Percentiles rank a stretch among this genome's conserved stretches.
Evolutionary conservation across 2,329 filamentous ascomycete genomes (phyloP).

Genomic region (Rhynchosporium graminicola): DNA sequence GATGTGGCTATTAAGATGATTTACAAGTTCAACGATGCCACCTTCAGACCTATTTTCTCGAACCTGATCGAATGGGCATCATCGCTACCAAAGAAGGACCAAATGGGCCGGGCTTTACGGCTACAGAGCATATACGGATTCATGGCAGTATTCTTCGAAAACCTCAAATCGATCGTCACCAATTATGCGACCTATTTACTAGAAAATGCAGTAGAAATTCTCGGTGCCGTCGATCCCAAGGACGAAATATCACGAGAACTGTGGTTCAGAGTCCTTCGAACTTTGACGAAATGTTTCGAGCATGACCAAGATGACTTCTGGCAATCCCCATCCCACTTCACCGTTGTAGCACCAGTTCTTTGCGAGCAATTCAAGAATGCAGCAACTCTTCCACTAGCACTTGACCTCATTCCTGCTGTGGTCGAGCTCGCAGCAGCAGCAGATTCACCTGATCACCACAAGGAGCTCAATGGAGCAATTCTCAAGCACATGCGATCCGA

Average conservation of each 20-base stretch:
- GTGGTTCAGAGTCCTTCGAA: constrained; percentile 68
- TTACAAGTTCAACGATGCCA: constrained; percentile 92
- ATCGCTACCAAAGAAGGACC: constrained; percentile 62
- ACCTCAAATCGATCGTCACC: constrained; percentile 91
- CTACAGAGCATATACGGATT: constrained; percentile 81
- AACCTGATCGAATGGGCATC: constrained; percentile 79
- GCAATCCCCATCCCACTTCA: constrained; percentile 88
- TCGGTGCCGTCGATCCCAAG: constrained; percentile 50
- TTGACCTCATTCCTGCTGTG: constrained; percentile 70
- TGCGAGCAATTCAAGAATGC: constrained; percentile 64
- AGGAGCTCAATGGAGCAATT: constrained; percentile 78
- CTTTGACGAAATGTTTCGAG: constrained; percentile 75
- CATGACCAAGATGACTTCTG: constrained; percentile 96
- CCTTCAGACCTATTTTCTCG: constrained; percentile 89
- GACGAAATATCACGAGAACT: constrained; percentile 58
- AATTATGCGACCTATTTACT: constrained; percentile 85
- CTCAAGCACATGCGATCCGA: constrained; percentile 78
- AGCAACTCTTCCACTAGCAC: constrained; percentile 45
- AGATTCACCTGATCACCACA: constrained; percentile 86
- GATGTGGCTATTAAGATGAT: constrained; percentile 83
- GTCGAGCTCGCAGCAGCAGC: constrained; percentile 78
- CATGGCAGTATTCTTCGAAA: constrained; percentile 75
- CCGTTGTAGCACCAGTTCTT: constrained; percentile 67
- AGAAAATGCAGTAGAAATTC: constrained; percentile 68
- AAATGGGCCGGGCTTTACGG: constrained; percentile 58